Conservation (phyloP, 1,139 yeast species). For the Kurtzmaniella quercitrusa region DNA sequence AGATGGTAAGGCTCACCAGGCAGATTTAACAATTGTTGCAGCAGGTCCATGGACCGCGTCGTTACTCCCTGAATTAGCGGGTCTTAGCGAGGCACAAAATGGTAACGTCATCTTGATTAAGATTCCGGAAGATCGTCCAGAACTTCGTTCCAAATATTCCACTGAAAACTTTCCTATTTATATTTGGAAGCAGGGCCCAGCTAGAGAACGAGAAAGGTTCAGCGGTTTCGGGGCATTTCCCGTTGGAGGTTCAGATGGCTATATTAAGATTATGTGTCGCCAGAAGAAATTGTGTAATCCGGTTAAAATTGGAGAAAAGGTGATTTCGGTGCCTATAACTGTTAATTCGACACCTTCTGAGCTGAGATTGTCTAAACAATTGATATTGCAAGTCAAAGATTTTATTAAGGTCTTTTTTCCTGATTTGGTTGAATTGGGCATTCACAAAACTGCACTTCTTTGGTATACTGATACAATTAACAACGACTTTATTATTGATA, state of each 20-base stretch:
- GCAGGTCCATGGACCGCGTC: conserved; percentile 41
- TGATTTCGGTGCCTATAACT: conserved; percentile 8
- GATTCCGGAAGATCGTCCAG: conserved; percentile 24
- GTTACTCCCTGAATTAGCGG: conserved; percentile 26
- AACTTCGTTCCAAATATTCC: conserved; percentile 22
- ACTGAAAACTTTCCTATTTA: conserved; percentile 20
- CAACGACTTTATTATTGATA: conserved; percentile 36
- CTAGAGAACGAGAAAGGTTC: conserved; percentile 3
- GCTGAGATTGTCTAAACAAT: conserved; percentile 6
- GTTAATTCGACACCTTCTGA: conserved; percentile 6
- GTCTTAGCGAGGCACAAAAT: conserved; percentile 28
- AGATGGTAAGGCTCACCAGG: conserved; percentile 21
- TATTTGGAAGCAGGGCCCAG: conserved; percentile 16
- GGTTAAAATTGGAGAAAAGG: conserved; percentile 3
- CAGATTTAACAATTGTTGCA: conserved; percentile 29
- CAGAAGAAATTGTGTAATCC: conserved; percentile 11
- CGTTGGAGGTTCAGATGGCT: conserved; percentile 8
- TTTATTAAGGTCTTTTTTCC: conserved; percentile 8
- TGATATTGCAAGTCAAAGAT: conserved; percentile 7
- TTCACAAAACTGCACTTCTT: conserved; percentile 9
- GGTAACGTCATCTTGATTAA: conserved; percentile 22
- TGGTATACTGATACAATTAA: conserved; percentile 45
- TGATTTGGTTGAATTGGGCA: conserved; percentile 9
- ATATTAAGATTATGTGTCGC: conserved; percentile 9
- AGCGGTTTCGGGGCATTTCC: conserved; percentile 7